phyloP scores from a whole-genome alignment of 2,329 filamentous ascomycete species.

The Penicillium vulpinum region DNA sequence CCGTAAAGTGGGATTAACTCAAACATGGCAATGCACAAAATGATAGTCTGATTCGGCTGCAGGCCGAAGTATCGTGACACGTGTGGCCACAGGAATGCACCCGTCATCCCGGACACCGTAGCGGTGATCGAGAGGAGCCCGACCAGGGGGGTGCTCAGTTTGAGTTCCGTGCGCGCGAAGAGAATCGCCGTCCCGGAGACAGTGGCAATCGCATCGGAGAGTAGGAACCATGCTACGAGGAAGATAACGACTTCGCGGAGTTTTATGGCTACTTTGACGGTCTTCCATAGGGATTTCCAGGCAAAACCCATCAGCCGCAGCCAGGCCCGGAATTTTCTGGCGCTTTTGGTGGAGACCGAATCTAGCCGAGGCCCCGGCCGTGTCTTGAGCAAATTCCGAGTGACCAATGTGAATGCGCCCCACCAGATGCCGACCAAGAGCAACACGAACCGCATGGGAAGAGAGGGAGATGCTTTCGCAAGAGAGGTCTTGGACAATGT shows the following conservation, averaged over 20 bases:
- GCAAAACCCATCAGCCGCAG: conserved; percentile 72
- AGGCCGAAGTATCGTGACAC: conserved; percentile 68
- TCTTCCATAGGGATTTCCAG: conserved; percentile 79
- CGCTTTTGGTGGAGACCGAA: conserved; percentile 11
- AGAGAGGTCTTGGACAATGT: conserved; percentile 40
- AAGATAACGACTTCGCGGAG: conserved; percentile 78
- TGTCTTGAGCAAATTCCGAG: conserved; percentile 76
- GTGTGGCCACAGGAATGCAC: conserved; percentile 80
- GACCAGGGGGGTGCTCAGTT: conserved; percentile 77
- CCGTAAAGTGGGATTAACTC: conserved; percentile 91
- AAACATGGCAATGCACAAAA: conserved; percentile 82
- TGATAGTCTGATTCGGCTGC: conserved; percentile 77
- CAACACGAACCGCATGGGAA: conserved; percentile 77
- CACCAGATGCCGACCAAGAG: conserved; percentile 85
- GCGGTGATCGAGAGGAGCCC: conserved; percentile 88
- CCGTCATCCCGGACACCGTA: conserved; percentile 74
- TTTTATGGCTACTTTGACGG: conserved; percentile 67
- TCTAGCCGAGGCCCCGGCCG: conserved; percentile 73
- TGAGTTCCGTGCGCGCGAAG: conserved; percentile 84
- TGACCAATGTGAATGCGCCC: conserved; percentile 80
- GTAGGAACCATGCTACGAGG: conserved; percentile 82
- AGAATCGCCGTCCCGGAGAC: conserved; percentile 88
- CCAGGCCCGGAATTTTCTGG: conserved; percentile 49
- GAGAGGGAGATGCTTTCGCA: conserved; percentile 66
- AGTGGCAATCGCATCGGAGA: conserved; percentile 87